Evolutionary conservation across 2,329 filamentous ascomycete species (phyloP).

Genomic region (Aspergillus floridensis): DNA sequence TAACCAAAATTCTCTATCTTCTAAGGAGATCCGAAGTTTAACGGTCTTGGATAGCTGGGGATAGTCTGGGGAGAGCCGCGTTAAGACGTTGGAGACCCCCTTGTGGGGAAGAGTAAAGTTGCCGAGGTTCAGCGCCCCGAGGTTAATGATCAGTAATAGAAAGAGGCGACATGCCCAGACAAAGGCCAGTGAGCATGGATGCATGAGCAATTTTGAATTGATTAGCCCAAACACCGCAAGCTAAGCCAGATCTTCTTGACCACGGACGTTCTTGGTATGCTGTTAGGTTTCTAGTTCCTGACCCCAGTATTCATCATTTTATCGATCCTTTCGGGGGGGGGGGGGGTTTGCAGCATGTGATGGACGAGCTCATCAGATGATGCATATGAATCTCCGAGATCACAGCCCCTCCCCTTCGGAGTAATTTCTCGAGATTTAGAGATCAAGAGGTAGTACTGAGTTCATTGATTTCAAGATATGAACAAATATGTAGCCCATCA

Average conservation of each 20-base stretch:
- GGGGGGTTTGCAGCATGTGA: background rate
- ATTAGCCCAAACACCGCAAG: background rate
- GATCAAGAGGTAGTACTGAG: too few relatives aligned
- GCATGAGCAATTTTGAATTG: too few relatives aligned
- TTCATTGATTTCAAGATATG: too few relatives aligned
- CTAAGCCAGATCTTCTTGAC: background rate
- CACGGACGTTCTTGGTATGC: background rate
- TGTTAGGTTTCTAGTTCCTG: background rate
- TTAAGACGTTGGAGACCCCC: constrained; percentile 19
- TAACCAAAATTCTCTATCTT: background rate
- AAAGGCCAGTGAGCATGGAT: background rate
- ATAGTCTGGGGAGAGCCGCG: constrained; percentile 3
- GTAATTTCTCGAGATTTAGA: background rate
- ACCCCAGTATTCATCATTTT: background rate
- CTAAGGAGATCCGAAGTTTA: background rate
- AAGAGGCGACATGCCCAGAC: background rate
- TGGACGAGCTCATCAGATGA: background rate
- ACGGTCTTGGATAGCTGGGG: background rate
- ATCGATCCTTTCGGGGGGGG: background rate
- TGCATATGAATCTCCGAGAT: background rate
- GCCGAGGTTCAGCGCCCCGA: constrained; percentile 29
- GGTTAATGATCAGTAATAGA: background rate
- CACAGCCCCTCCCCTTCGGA: background rate
- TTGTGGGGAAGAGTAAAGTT: constrained; percentile 28
- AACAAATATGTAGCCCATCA: too few relatives aligned